Conservation (phyloP, 2,329 filamentous ascomycete species). For the Magnaporthiopsis rhizophila region DNA sequence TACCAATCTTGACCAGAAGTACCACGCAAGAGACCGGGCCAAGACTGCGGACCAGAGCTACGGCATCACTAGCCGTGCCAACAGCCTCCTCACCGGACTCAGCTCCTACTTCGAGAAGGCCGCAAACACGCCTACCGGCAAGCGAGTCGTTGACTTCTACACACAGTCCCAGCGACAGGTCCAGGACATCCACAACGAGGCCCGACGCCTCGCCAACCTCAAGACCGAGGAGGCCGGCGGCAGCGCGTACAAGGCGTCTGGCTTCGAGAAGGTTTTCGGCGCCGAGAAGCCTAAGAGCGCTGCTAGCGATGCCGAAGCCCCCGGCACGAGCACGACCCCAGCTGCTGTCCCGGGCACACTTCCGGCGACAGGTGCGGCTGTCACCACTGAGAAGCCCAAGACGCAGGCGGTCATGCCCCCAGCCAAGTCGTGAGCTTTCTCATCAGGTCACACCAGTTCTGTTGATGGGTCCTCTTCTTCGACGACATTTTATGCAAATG, state of each 20-base stretch:
- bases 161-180: slow-evolving; percentile 78
- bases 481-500: neutral
- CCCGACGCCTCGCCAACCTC: slow-evolving; percentile 75
- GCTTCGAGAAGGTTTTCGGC: slow-evolving; percentile 51
- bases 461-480: neutral
- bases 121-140: slow-evolving; percentile 74
- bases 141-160: slow-evolving; percentile 86
- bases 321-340: slow-evolving; percentile 1
- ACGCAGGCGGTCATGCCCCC: slow-evolving; percentile 2
- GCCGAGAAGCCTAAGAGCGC: slow-evolving; percentile 12
- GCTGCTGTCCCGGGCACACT: slow-evolving; percentile 6
- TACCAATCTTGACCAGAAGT: slow-evolving; percentile 71
- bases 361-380: slow-evolving; percentile 4
- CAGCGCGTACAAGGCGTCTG: slow-evolving; percentile 51
- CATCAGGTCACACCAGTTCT: neutral
- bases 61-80: slow-evolving; percentile 68
- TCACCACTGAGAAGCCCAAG: slow-evolving; percentile 6
- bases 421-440: neutral
- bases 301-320: neutral
- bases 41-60: slow-evolving; percentile 79
- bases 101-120: slow-evolving; percentile 94
- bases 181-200: slow-evolving; percentile 87
- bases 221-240: slow-evolving; percentile 62
- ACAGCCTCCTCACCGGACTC: slow-evolving; percentile 55
- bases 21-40: slow-evolving; percentile 81